Base-by-base conservation (phyloP, 352 stramenopile species). In the Globisporangium abappressorium region DNA sequence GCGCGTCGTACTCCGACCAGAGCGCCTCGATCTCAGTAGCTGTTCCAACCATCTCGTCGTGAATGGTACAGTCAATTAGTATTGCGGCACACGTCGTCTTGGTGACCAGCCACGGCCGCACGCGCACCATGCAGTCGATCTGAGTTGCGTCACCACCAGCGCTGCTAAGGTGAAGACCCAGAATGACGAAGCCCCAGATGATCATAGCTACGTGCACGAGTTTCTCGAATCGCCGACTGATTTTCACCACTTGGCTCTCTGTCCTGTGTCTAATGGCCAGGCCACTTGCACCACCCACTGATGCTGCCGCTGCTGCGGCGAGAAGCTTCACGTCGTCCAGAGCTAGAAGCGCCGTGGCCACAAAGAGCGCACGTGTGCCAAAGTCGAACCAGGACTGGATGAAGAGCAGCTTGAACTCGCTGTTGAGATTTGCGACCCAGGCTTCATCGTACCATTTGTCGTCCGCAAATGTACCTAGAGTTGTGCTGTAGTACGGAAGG, bases 391-490 rank as follows among this genome's bases (percentile, higher is more conserved):
- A 63, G 8, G n/a, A 47, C 41, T 63, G 63, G 22, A 68, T 57
- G 41, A 68, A 62, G 38, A 68, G 26, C 55, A 58, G 38, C 41
- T 58, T 68, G 55, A 68, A 58, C 63, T 68, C 63, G 54, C 30
- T 68, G 11, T 46, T 36, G 11, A 68, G 36, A 53, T 68, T 68
- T 14, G 53, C 38, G 26, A 57, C 2, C 62, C 53, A 68, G 6
- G 22, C 51, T n/a, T 56, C 36, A 22, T 68, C 28, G 24, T 18
- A 7, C 53, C 54, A 68, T 26, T 28, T 24, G 7, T 22, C 0
- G 15, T 22, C 15, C 24, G 11, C 14, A 11, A 68, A 62, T 8
- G 46, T 7, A n/a, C 3, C 34, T 8, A 24, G 24, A 0, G 4
- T 6, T 2, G 24, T 43, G 38, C 47, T 41, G 34, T 68, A 68